Evolutionary conservation across 495 filamentous ascomycete species (phyloP), one percentile per base, ranked within the genome.

Genomic region (Oleoguttula mirabilis): DNA sequence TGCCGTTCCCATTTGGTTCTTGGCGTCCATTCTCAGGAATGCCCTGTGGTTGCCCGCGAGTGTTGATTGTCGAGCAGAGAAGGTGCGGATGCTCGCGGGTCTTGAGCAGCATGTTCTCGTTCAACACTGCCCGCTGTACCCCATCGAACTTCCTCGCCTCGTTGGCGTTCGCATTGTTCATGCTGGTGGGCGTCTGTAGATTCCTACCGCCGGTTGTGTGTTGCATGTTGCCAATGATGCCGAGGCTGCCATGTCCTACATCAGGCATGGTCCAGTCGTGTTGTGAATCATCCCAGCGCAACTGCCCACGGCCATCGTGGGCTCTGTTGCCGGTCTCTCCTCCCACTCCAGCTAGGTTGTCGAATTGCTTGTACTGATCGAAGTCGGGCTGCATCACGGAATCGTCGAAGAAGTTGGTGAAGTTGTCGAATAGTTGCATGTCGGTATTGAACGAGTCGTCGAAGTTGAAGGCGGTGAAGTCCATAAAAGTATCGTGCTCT

Each of bases 351-450:
- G 8, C 27, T 30, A 30, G 32, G 10, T 38, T 10, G 21, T 38
- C 36, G 20, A 20, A 38, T 38, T 38, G 39, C 8, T 4, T 14
- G 27, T 32, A 14, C 3, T 10, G 3, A 21, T 34, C 40, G 21
- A 35, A 34, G 32, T 36, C 21, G 20, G 15, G 8, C 21, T 21
- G 10, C 19, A 32, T 7, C 30, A 12, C 17, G 15, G 34, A 11
- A 17, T 48, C 47, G 8, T 45, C 28, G 1, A 36, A 32, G 11
- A 35, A 11, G 20, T 27, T 34, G 27, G 30, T 31, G 15, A 41
- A 45, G 21, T 46, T 36, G n/a, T 51, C 47, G 32, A 51, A 51
- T 5, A 45, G 42, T 30, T 10, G 42, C 36, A 51, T 51, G 31
- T 47, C 41, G 20, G 27, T 16, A 10, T 10, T 21, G 12, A 36